Base-by-base conservation (phyloP, 805 yeast species). In the Kuraishia molischiana region DNA sequence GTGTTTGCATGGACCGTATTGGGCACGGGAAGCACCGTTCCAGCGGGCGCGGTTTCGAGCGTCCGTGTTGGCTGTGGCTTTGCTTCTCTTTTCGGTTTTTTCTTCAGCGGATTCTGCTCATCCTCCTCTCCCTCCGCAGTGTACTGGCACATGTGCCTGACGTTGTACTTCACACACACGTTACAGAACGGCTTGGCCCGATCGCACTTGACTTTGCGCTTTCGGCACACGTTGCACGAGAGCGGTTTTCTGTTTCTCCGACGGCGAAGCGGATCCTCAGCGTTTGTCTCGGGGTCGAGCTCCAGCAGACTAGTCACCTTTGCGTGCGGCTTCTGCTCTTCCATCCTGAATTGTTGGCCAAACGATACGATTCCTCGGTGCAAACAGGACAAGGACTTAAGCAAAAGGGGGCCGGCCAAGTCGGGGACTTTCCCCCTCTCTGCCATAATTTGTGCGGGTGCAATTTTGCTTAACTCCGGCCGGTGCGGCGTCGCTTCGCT, bases 201-300 rank as follows among this genome's bases (percentile, higher is more conserved):
- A 34, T 59, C 66, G 44, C 66, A 60, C 62, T 68, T 69, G 28
- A 67, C 67, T 46, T 71, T 71, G 32, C 70, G 54, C 47, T 56
- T 62, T 15, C 72, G 58, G 41, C 77, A 71, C 29, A 62, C 62
- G 19, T 62, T 64, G 44, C 77, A 71, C 0, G 70, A 68, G 6
- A 72, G 44, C 0, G 69, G 60, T 41, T 64, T 56, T 35, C 75
- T 58, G 32, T 65, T 61, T 36, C 73, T 54, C 43, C 56, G 64
- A 17, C 15, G 52, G 11, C 26, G 26, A 22, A 22, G 8, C 8
- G 26, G n/a, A n/a, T n/a, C n/a, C 26, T 11, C 26, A 22, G 11
- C 11, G 26, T 8, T 11, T 22, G 26, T 22, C 8, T 22, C 26
- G 8, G 26, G 26, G 8, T 22, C 26, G 10, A 22, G 11, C 8